phyloP scores from a whole-genome alignment of 2,329 filamentous ascomycete genomes.

The Talaromyces sp. region DNA sequence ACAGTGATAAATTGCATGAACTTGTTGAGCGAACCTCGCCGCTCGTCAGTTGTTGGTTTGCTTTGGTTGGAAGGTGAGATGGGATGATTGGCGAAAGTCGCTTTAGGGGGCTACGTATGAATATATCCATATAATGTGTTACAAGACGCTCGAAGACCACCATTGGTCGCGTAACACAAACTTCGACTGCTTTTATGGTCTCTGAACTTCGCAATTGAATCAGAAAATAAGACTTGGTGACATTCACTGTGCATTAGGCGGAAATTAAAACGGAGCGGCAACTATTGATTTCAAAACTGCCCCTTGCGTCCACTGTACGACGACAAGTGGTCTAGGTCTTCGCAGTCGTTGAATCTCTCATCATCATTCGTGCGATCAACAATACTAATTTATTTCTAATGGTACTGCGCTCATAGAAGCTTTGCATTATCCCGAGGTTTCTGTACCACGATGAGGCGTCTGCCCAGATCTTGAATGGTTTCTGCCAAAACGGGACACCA shows the following conservation, averaged over 20 bases:
- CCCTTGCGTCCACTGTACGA: background rate
- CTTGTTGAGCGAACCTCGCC: background rate
- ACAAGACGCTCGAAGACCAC: too few relatives aligned
- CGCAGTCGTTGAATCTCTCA: background rate
- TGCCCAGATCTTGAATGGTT: background rate
- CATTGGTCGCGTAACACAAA: background rate
- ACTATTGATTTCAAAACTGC: background rate
- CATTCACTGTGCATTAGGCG: background rate
- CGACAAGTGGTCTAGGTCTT: background rate
- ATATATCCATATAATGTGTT: too few relatives aligned
- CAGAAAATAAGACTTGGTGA: background rate
- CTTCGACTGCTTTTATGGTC: too few relatives aligned
- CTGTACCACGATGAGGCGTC: background rate
- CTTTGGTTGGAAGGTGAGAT: background rate
- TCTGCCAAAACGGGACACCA: background rate
- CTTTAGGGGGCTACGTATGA: too few relatives aligned
- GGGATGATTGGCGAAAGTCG: background rate
- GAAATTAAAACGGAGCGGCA: background rate
- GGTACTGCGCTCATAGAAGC: background rate
- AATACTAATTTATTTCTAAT: background rate
- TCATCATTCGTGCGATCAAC: background rate
- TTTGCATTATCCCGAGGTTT: background rate
- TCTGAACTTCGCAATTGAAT: background rate
- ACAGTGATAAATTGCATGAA: too few relatives aligned
- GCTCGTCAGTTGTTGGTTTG: background rate